Percentiles rank a stretch among this genome's conserved stretches.
Conservation (phyloP, 768 basidiomycete genomes). For the Naganishia friedmannii region DNA sequence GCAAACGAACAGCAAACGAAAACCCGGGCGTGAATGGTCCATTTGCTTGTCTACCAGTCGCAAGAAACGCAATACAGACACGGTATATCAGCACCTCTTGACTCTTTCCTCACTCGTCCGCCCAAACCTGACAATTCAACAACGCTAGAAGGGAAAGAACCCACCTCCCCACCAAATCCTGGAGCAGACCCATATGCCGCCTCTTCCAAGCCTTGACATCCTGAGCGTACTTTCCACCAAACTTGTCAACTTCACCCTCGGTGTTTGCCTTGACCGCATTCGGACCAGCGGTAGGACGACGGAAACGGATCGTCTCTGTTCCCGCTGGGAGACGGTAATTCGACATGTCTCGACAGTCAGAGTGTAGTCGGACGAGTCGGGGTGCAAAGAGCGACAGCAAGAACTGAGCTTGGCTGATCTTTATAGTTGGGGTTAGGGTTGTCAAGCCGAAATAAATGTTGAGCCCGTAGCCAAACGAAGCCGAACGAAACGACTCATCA, state of each 20-base stretch:
- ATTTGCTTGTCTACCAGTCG: conserved; percentile 34
- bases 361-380: too few relatives aligned
- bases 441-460: conserved; percentile 1
- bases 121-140: too few relatives aligned
- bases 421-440: not conserved
- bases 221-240: conserved; percentile 32
- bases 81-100: not conserved
- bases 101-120: too few relatives aligned
- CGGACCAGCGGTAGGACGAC: conserved; percentile 45
- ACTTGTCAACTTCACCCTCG: conserved; percentile 23
- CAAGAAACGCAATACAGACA: not conserved
- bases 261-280: conserved; percentile 37
- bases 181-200: conserved; percentile 48
- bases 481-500: not conserved
- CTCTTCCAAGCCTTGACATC: conserved; percentile 39
- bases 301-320: conserved; percentile 47
- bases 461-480: not conserved
- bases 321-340: conserved; percentile 35
- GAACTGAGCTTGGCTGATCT: too few relatives aligned
- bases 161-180: conserved; percentile 48
- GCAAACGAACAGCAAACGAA: conserved; percentile 74
- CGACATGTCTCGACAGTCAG: not conserved
- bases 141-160: too few relatives aligned
- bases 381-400: too few relatives aligned
- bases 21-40: conserved; percentile 84